Evolutionary conservation across 768 basidiomycete genomes (phyloP), one percentile per base, ranked within the genome.

Genomic region (Paxillus ammoniavirescens): DNA sequence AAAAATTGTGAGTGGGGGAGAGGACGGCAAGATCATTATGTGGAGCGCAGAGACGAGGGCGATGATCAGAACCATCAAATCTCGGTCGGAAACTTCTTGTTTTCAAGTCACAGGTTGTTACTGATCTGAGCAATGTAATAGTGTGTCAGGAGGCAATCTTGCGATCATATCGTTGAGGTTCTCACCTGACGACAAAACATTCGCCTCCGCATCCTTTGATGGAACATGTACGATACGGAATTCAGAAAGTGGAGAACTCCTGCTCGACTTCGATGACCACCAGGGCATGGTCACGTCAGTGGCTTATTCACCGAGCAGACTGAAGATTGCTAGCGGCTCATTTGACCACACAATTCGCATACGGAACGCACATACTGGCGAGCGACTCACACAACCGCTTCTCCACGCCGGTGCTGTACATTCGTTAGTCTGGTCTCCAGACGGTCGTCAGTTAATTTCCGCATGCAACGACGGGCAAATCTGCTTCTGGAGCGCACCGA

Each of bases 21-120:
- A 26, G 13, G 60, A 61, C 43, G 13, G 28, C 5, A 61, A 26
- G 5, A 30, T 60, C 18, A 21, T 50, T 15, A 14, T 66, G 9
- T 67, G 65, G 65, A 48, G 31, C 9, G 9, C 31, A 33, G 31
- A 33, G 31, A 10, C 31, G 31, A 33, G 31, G 31, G 14, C 15
- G 26, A n/a, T 42, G 37, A 44, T 76, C 77, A 72, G 70, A 23
- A 47, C 17, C n/a, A 48, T 46, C 44, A 26, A 17, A 26, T 9
- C 8, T 31, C 47, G 21, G 47, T 36, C 33, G 10, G 14, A 4
- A 33, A 7, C 31, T 33, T 7, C 9, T 33, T 33, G 10, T 33
- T 33, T 33, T 33, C 31, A 12, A 33, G 31, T 33, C 31, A 33
- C 10, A 6, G 31, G 12, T 9, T 12, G 12, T 33, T 12, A 17